Conservation (phyloP, 208 protist genomes). For the Leishmania arabica region DNA sequence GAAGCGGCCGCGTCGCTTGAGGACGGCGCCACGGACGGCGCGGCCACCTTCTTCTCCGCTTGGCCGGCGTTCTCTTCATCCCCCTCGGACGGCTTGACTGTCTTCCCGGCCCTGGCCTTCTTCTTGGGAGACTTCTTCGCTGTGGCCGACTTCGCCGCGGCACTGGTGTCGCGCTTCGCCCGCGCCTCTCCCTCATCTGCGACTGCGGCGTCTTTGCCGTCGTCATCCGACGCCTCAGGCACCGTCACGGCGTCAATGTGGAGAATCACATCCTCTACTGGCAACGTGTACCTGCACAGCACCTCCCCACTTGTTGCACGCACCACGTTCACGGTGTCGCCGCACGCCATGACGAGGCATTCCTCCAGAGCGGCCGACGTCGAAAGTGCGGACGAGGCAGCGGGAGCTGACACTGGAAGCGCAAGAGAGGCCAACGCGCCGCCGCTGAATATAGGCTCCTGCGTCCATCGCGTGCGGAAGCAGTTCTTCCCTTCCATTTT, state of each 20-base stretch:
- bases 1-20: not conserved
- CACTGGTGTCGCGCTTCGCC: conserved; percentile 6
- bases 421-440: conserved; percentile 74
- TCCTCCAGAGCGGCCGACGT: conserved; percentile 25
- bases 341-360: conserved; percentile 80
- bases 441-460: conserved; percentile 87
- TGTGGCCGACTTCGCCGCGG: not conserved
- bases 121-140: not conserved
- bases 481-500: conserved; percentile 90
- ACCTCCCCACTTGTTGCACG: conserved; percentile 50
- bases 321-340: conserved; percentile 83
- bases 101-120: not conserved
- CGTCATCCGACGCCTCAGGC: conserved; percentile 1
- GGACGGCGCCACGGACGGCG: not conserved
- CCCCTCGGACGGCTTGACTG: not conserved
- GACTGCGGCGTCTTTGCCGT: not conserved
- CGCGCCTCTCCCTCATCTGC: conserved; percentile 8
- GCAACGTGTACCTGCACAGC: conserved; percentile 74
- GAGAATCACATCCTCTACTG: conserved; percentile 86
- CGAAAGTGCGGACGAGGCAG: not conserved
- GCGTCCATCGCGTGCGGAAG: conserved; percentile 83
- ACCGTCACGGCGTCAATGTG: conserved; percentile 79
- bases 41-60: not conserved
- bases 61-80: not conserved
- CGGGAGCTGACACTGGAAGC: conserved; percentile 22